Conservation (phyloP, 768 basidiomycete species). For the Rubroboletus satanas region DNA sequence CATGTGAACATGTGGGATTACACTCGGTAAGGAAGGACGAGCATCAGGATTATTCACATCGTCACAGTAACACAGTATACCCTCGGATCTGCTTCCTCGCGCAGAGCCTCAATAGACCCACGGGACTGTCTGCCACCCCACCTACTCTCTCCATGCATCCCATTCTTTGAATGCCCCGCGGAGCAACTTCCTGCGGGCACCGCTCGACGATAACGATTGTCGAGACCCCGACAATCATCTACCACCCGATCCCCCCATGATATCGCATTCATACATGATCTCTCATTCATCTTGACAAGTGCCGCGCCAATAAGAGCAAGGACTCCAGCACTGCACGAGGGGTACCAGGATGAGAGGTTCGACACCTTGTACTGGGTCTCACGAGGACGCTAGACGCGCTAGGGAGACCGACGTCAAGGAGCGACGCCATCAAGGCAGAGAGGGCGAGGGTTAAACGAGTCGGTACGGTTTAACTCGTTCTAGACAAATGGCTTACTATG, state of each 20-base stretch:
- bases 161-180: slow-evolving; percentile 7
- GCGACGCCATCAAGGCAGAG: too few species aligned
- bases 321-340: neutral
- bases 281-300: neutral
- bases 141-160: slow-evolving; percentile 10
- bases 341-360: too few species aligned
- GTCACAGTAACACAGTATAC: too few species aligned
- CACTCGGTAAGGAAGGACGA: neutral
- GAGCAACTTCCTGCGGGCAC: neutral
- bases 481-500: too few species aligned
- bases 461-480: too few species aligned
- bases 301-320: neutral
- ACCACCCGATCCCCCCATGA: neutral
- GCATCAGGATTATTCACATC: neutral
- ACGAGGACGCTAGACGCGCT: too few species aligned
- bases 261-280: neutral
- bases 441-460: too few species aligned
- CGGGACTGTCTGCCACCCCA: slow-evolving; percentile 10
- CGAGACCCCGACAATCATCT: neutral
- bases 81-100: neutral
- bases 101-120: slow-evolving; percentile 2
- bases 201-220: neutral
- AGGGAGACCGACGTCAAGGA: too few species aligned
- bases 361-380: too few species aligned
- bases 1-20: neutral